Base-by-base conservation (phyloP, 2,329 filamentous ascomycete species). In the Fusarium cyanostomum region DNA sequence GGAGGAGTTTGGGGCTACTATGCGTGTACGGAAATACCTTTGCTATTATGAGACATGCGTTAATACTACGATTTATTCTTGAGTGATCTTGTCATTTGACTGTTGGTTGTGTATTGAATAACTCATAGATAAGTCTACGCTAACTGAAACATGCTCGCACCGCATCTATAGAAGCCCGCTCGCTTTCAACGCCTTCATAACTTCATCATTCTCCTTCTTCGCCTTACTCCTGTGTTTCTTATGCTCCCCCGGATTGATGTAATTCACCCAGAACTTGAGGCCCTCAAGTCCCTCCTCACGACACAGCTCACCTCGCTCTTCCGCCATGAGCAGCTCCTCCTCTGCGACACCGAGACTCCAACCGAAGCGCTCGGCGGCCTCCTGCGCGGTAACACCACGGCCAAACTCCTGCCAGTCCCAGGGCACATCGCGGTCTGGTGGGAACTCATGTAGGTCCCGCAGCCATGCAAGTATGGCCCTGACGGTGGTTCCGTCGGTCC, bases 331-430 rank as follows among this genome's bases (percentile, higher is more conserved):
- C 11, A 99, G 82, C 78, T 99, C 95, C 75, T 98, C 95, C 58
- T 90, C 91, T 1, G 95, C 95, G 18, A 99, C 94, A 8, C 95
- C 95, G 8, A 99, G 90, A 74, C 95, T 98, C 95, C 95, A 99
- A 7, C 94, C 92, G 77, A 99, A 99, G 45, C 87, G 83, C 75
- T 96, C 92, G 0, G 95, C 95, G 0, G 88, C 87, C 72, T 98
- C 94, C 72, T 95, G 92, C 2, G 93, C 92, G 12, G 93, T 97
- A 26, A 98, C 89, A 9, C 95, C 93, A 53, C 89, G 85, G 0
- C 95, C 94, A 74, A 92, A 97, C 35, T 81, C 71, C 42, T 82
- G 82, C 90, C 89, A 92, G 70, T 96, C 89, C 91, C 91, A 95
- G 0, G 82, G 69, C 30, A 89, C 82, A 4, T 90, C 84, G n/a